These are phyloP conservation scores for Punctularia strigosozonata DNA, from an alignment of 768 basidiomycete species.

Conservation along the genomic window DNA sequence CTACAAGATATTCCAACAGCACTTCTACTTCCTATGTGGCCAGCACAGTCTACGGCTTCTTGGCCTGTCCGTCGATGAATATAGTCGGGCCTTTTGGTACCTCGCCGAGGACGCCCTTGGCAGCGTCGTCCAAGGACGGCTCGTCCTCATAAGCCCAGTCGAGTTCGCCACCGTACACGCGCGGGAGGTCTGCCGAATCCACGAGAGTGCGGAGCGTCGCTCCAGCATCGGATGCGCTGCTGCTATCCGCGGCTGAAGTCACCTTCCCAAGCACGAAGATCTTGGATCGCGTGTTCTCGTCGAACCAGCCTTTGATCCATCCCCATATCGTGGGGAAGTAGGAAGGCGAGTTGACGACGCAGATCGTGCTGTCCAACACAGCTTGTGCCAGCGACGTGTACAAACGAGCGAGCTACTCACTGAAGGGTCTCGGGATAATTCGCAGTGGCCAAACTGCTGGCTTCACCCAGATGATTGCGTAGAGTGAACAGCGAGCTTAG, in stretches of 20 bases:
- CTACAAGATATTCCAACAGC: too few species aligned
- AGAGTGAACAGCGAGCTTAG: conserved; percentile 59
- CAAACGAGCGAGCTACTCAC: too few species aligned
- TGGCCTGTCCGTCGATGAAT: conserved; percentile 35
- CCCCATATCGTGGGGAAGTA: conserved; percentile 81
- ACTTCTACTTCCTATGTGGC: too few species aligned
- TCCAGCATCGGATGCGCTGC: conserved; percentile 47
- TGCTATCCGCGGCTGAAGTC: too few species aligned
- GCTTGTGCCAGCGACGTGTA: too few species aligned
- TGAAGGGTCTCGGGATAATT: conserved; percentile 75
- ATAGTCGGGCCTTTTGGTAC: conserved; percentile 46
- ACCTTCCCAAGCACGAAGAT: conserved; percentile 65
- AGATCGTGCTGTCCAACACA: too few species aligned
- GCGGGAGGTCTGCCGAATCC: conserved; percentile 41
- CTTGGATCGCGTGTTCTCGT: conserved; percentile 67
- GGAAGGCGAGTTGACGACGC: conserved; percentile 66
- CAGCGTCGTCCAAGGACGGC: conserved; percentile 48
- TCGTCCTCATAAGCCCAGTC: conserved; percentile 61
- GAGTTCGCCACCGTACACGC: conserved; percentile 61
- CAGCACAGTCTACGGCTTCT: too few species aligned
- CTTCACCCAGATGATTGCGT: conserved; percentile 62
- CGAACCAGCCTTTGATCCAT: conserved; percentile 83
- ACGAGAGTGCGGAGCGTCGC: conserved; percentile 39
- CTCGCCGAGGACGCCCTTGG: conserved; percentile 30
- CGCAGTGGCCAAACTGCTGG: conserved; percentile 60